phyloP scores from a whole-genome alignment of 192 early-diverging fungal species.

The Backusella parvicylindrica region DNA sequence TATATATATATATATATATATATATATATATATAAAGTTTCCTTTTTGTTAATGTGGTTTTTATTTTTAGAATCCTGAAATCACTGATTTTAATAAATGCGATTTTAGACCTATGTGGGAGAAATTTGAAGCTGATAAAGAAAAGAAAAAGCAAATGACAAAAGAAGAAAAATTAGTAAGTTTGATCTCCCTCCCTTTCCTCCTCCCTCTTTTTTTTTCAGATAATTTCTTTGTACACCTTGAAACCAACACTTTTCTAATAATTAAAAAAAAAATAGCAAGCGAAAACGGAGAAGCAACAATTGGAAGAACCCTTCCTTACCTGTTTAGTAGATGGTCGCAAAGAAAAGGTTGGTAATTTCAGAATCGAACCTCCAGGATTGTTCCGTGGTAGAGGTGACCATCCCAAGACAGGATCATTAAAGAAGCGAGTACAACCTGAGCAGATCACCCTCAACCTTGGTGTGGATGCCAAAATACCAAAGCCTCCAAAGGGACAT shows the following conservation, averaged over 20 bases:
- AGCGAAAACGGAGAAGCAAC: conserved; percentile 66
- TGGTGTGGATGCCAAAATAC: conserved; percentile 70
- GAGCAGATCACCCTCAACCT: conserved; percentile 96
- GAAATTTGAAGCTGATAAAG: conserved; percentile 71
- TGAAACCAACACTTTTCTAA: neutral
- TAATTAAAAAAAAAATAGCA: conserved; percentile 7
- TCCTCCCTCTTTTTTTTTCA: neutral
- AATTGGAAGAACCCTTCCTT: conserved; percentile 74
- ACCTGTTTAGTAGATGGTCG: conserved; percentile 79
- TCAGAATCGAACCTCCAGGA: conserved; percentile 93
- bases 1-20: no score
- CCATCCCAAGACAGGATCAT: conserved; percentile 90
- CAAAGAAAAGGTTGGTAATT: conserved; percentile 98
- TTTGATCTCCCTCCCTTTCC: neutral
- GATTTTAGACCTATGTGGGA: conserved; percentile 87
- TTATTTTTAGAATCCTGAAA: conserved; percentile 52
- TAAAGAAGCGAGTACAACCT: conserved; percentile 87
- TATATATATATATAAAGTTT: no score
- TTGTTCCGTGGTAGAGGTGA: conserved; percentile 96
- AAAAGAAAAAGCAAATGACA: conserved; percentile 78
- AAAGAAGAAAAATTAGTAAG: conserved; percentile 85
- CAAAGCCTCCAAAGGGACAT: conserved; percentile 85
- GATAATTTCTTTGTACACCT: neutral
- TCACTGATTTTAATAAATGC: conserved; percentile 79
- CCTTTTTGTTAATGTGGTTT: neutral